Conservation (phyloP, 306 rosid genomes). For the Lathyrus sativus region DNA sequence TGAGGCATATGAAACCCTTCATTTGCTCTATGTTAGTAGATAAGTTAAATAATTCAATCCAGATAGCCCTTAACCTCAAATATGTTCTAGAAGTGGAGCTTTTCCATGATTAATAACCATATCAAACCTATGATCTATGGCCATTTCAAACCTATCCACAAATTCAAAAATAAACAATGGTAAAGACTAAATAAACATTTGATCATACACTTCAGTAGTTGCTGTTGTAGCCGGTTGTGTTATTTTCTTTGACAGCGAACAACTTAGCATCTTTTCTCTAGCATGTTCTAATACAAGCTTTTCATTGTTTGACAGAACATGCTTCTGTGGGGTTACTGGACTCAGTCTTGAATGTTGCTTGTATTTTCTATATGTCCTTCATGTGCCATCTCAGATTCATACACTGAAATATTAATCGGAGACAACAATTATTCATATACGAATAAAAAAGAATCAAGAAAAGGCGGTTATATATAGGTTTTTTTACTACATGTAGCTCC, state of each 20-base stretch:
- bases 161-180: too few species aligned
- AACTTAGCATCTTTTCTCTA: constrained; percentile 35
- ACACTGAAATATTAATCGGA: constrained; percentile 51
- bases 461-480: constrained; percentile 2
- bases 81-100: too few species aligned
- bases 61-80: too few species aligned
- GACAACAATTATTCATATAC: background rate
- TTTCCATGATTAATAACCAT: too few species aligned
- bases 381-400: constrained; percentile 70
- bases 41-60: too few species aligned
- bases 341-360: constrained; percentile 53
- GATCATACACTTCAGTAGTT: too few species aligned
- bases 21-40: too few species aligned
- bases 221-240: constrained; percentile 24
- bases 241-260: constrained; percentile 43
- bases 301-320: constrained; percentile 41
- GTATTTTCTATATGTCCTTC: constrained; percentile 47
- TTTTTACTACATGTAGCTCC: constrained; percentile 76
- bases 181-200: too few species aligned
- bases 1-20: too few species aligned
- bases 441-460: background rate
- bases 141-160: too few species aligned
- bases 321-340: constrained; percentile 30
- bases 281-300: constrained; percentile 37
- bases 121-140: too few species aligned